Evolutionary conservation across 2,329 filamentous ascomycete species (phyloP).

Genomic region (Arthrinium phaeospermum): DNA sequence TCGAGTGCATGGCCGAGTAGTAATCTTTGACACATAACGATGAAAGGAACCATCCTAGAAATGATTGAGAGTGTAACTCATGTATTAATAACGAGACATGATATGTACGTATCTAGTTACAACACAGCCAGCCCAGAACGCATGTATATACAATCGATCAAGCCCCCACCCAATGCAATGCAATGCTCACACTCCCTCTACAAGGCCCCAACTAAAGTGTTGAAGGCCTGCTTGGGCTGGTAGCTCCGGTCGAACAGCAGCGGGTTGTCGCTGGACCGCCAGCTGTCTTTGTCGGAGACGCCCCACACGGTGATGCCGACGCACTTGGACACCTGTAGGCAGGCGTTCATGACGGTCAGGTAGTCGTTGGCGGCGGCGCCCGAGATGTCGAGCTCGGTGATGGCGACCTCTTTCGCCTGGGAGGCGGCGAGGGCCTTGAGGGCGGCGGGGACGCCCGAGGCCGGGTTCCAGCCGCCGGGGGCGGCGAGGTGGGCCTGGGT

Average conservation of each 20-base stretch:
- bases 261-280: slow-evolving; percentile 23
- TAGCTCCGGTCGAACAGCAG: slow-evolving; percentile 40
- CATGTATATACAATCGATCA: background rate
- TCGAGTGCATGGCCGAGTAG: no score
- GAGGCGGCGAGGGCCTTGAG: slow-evolving; percentile 50
- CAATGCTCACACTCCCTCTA: background rate
- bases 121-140: background rate
- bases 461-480: slow-evolving; percentile 35
- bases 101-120: background rate
- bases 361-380: slow-evolving; percentile 52
- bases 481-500: slow-evolving; percentile 54
- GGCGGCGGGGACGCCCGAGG: slow-evolving; percentile 45
- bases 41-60: no score
- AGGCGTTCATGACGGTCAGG: slow-evolving; percentile 48
- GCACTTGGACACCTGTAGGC: slow-evolving; percentile 51
- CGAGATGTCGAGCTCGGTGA: slow-evolving; percentile 63
- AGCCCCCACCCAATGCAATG: background rate
- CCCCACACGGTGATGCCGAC: slow-evolving; percentile 57
- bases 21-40: no score
- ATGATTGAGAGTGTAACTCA: no score
- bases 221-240: slow-evolving; percentile 40
- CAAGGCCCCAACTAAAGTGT: slow-evolving; percentile 29
- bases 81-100: no score
- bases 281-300: slow-evolving; percentile 28
- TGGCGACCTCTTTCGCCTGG: slow-evolving; percentile 52